phyloP scores from a whole-genome alignment of 2,329 filamentous ascomycete species.

The Dendrostoma leiphaemia region DNA sequence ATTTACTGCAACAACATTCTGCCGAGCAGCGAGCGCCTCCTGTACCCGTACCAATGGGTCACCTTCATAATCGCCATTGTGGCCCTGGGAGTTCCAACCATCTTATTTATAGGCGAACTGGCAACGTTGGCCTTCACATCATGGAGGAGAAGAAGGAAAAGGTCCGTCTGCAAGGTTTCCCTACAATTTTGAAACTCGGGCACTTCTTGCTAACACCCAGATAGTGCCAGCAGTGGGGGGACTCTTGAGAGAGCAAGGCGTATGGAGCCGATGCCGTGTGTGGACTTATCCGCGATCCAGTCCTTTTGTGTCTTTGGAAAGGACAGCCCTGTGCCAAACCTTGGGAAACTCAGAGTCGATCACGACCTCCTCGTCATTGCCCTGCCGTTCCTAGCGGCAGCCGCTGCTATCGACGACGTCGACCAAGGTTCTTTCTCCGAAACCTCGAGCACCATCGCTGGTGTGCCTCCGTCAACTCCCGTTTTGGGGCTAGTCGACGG shows the following conservation, averaged over 20 bases:
- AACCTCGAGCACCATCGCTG: conserved; percentile 19
- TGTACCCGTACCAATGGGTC: conserved; percentile 27
- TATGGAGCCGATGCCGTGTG: conserved; percentile 14
- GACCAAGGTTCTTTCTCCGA: conserved; percentile 17
- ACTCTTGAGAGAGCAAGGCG: conserved; percentile 9
- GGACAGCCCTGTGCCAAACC: conserved; percentile 16
- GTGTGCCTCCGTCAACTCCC: conserved; percentile 10
- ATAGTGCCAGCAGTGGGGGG: conserved; percentile 5
- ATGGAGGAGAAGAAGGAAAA: conserved; percentile 17
- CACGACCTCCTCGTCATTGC: conserved; percentile 21
- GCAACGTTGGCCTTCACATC: not conserved
- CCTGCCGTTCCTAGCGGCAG: conserved; percentile 10
- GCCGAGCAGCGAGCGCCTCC: conserved; percentile 21
- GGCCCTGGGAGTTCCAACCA: conserved; percentile 23
- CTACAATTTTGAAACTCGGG: too few relatives aligned
- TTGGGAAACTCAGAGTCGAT: conserved; percentile 16
- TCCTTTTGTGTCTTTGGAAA: conserved; percentile 21
- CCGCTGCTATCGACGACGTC: conserved; percentile 6
- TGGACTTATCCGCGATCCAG: conserved; percentile 16
- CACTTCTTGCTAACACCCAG: conserved; percentile 3
- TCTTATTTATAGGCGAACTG: conserved; percentile 16
- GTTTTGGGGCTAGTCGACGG: conserved; percentile 21
- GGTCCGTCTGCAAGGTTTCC: not conserved
- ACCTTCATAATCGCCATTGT: conserved; percentile 25
- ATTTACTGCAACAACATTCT: conserved; percentile 32